phyloP scores from a whole-genome alignment of 2,329 filamentous ascomycete genomes.

The Pseudocercospora fijiensis region DNA sequence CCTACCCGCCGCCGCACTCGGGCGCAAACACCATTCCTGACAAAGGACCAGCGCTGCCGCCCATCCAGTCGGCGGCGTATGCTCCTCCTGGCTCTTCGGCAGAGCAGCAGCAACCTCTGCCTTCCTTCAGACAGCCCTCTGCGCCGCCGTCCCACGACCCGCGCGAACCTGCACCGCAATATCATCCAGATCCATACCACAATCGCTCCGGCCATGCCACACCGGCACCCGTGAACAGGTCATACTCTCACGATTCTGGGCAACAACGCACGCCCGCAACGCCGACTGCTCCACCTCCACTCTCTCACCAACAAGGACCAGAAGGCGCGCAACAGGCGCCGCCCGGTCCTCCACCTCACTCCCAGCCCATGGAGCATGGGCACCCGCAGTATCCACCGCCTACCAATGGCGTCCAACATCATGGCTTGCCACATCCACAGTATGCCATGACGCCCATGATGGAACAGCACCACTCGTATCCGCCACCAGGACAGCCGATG shows the following conservation, averaged over 20 bases:
- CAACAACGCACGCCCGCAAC: conserved; percentile 38
- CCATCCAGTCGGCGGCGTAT: conserved; percentile 31
- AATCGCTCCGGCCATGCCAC: conserved; percentile 40
- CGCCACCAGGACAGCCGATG: conserved; percentile 31
- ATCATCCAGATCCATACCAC: conserved; percentile 35
- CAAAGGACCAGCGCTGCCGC: conserved; percentile 28
- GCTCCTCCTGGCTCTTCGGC: conserved; percentile 27
- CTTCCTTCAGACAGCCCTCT: conserved; percentile 31
- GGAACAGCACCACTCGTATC: conserved; percentile 32
- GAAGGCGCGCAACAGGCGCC: conserved; percentile 31
- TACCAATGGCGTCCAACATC: conserved; percentile 30
- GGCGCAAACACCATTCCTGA: conserved; percentile 22
- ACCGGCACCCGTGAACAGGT: conserved; percentile 36
- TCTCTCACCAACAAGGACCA: conserved; percentile 19
- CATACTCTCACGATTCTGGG: conserved; percentile 37
- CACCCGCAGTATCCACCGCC: conserved; percentile 35
- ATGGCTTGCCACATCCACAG: conserved; percentile 28
- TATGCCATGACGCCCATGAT: conserved; percentile 34
- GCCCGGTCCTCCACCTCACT: conserved; percentile 23
- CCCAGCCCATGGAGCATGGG: conserved; percentile 34
- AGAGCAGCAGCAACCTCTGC: conserved; percentile 30
- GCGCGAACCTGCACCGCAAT: conserved; percentile 26
- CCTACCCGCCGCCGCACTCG: conserved; percentile 23
- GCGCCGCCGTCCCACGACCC: conserved; percentile 30
- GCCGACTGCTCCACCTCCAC: conserved; percentile 31